These are phyloP conservation scores for Euclidium syriacum DNA, from an alignment of 345 rosid species.

Conservation along the genomic window DNA sequence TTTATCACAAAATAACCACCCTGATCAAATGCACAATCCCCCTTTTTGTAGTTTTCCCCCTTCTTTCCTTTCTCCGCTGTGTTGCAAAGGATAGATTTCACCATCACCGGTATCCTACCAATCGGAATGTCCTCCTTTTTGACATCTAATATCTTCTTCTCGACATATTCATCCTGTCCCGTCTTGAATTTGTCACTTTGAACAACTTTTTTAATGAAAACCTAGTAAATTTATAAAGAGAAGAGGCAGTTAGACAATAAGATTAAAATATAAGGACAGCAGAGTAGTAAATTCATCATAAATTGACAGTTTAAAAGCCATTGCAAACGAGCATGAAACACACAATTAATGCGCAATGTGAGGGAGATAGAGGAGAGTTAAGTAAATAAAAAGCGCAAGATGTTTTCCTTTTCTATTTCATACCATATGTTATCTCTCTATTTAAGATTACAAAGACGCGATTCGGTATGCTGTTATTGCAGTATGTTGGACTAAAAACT, in stretches of 20 bases:
- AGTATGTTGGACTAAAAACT: neutral
- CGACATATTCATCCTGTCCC: conserved; percentile 49
- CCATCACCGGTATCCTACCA: conserved; percentile 92
- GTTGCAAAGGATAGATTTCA: conserved; percentile 74
- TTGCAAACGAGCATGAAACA: neutral
- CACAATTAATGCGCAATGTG: neutral
- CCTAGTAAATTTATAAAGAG: conserved; percentile 37
- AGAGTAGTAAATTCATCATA: conserved; percentile 1
- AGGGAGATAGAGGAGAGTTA: neutral
- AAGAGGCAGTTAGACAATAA: conserved; percentile 6
- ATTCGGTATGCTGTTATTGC: neutral
- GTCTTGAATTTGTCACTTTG: conserved; percentile 82
- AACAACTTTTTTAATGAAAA: conserved; percentile 40
- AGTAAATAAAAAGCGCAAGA: neutral
- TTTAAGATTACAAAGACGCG: neutral
- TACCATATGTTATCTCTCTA: neutral
- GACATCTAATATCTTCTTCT: conserved; percentile 31
- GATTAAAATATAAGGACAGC: conserved; percentile 11
- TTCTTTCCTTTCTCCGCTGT: conserved; percentile 42
- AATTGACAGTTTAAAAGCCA: neutral
- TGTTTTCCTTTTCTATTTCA: neutral
- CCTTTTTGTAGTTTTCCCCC: conserved; percentile 19
- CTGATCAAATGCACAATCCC: conserved; percentile 84
- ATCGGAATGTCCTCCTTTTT: conserved; percentile 48
- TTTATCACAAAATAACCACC: conserved; percentile 88